A percentile compares a stretch with the other conserved stretches of the same genome.
Evolutionary conservation across 2,329 filamentous ascomycete species (phyloP).

Genomic region (Dactylonectria estremocensis): DNA sequence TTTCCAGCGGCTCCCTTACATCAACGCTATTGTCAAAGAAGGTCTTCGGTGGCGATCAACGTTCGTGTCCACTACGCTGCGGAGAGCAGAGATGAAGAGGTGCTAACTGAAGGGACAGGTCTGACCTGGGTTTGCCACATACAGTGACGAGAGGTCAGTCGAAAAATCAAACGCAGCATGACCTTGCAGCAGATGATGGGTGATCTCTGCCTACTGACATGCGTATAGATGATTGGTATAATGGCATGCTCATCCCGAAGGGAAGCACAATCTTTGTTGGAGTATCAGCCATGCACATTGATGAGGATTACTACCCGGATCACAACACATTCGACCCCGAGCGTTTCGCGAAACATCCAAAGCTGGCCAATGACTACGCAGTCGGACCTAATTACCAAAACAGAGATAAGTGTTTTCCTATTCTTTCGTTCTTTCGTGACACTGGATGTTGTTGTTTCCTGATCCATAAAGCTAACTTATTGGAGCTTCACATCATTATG

Average conservation of each 20-base stretch:
- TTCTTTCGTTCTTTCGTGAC: not conserved
- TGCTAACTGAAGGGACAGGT: no score
- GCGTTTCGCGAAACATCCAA: not conserved
- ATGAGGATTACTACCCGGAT: slow-evolving; percentile 1
- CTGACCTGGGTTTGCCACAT: slow-evolving; percentile 12
- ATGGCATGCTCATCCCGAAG: slow-evolving; percentile 11
- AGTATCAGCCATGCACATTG: slow-evolving; percentile 1
- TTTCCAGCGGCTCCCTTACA: not conserved
- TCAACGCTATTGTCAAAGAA: slow-evolving; percentile 12
- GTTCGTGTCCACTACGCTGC: not conserved
- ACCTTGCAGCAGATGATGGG: no score
- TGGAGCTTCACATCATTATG: not conserved
- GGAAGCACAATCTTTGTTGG: slow-evolving; percentile 7
- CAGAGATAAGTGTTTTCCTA: slow-evolving; percentile 1
- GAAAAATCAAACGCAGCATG: no score
- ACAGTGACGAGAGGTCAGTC: slow-evolving; percentile 15
- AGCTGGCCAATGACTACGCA: slow-evolving; percentile 11
- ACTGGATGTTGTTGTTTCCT: not conserved
- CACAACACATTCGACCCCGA: slow-evolving; percentile 4
- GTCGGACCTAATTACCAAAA: slow-evolving; percentile 2
- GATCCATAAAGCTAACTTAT: not conserved
- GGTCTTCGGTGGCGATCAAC: slow-evolving; percentile 6
- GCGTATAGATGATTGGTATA: slow-evolving; percentile 4
- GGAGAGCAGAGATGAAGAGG: not conserved
- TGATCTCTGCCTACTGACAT: no score